Conservation (phyloP, 225 moss, liverwort and hornwort species). For the Thuidium tamariscinum region DNA sequence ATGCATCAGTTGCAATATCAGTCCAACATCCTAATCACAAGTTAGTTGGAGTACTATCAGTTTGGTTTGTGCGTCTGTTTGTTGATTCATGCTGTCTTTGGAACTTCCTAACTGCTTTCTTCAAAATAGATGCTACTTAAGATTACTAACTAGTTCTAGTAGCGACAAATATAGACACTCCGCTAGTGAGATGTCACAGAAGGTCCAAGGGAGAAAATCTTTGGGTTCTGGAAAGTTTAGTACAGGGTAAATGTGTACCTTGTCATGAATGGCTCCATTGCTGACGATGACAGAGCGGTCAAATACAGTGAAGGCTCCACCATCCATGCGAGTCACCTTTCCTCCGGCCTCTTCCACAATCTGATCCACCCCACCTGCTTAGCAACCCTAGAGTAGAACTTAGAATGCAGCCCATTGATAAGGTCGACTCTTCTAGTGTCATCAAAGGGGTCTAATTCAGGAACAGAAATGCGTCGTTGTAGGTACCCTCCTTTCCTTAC, state of each 20-base stretch:
- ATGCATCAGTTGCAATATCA: not conserved
- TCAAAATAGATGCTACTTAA: not conserved
- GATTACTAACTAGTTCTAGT: not conserved
- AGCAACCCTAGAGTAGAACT: not conserved
- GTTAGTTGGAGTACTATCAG: not conserved
- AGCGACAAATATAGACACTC: not conserved
- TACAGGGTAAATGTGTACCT: constrained; percentile 21
- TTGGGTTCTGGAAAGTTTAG: not conserved
- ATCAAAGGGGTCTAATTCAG: not conserved
- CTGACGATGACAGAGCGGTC: constrained; percentile 85
- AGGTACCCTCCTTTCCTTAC: not conserved
- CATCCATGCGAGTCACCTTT: constrained; percentile 89
- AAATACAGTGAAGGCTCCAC: constrained; percentile 74
- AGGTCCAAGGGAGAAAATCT: not conserved
- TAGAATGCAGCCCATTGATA: not conserved
- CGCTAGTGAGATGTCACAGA: not conserved
- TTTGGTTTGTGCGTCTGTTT: not conserved
- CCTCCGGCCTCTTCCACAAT: constrained; percentile 99
- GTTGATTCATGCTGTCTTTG: not conserved
- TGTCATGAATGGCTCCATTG: constrained; percentile 70
- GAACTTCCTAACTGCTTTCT: not conserved
- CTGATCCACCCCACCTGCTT: constrained; percentile 7
- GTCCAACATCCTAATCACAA: not conserved
- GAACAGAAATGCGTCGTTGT: not conserved
- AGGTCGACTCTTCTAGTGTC: not conserved